Conservation (phyloP, 1,139 yeast genomes). For the Zhuliangozyma blackwelliae region DNA sequence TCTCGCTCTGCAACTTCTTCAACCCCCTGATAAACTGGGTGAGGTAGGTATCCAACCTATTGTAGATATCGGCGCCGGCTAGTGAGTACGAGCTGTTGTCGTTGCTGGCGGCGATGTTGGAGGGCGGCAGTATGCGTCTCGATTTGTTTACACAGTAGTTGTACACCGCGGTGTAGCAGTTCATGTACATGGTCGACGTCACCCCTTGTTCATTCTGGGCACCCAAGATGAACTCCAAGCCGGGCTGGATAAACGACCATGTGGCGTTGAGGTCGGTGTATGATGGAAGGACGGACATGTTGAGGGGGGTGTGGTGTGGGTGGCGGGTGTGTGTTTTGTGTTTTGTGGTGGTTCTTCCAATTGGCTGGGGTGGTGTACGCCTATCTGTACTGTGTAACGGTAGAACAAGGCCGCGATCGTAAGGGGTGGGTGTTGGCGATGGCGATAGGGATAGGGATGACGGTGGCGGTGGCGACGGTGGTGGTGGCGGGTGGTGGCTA, state of each 20-base stretch:
- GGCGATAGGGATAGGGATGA: too few species aligned
- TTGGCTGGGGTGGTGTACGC: too few species aligned
- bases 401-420: too few species aligned
- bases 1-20: constrained; percentile 51
- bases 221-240: constrained; percentile 65
- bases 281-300: constrained; percentile 16
- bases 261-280: constrained; percentile 61
- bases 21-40: constrained; percentile 54
- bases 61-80: constrained; percentile 88
- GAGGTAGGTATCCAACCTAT: constrained; percentile 64
- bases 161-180: constrained; percentile 79
- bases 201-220: constrained; percentile 61
- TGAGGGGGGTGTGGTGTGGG: background rate
- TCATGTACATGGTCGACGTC: constrained; percentile 70
- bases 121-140: constrained; percentile 24
- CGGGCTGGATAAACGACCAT: constrained; percentile 75
- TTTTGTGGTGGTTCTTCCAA: too few species aligned
- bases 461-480: too few species aligned
- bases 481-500: too few species aligned
- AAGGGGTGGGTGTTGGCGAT: too few species aligned
- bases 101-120: constrained; percentile 11
- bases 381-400: too few species aligned
- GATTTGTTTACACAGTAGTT: constrained; percentile 89
- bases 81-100: constrained; percentile 41
- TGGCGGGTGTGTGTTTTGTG: background rate